These are phyloP conservation scores for Salvia rosmarinus DNA, from an alignment of 257 asterid species.

Conservation along the genomic window DNA sequence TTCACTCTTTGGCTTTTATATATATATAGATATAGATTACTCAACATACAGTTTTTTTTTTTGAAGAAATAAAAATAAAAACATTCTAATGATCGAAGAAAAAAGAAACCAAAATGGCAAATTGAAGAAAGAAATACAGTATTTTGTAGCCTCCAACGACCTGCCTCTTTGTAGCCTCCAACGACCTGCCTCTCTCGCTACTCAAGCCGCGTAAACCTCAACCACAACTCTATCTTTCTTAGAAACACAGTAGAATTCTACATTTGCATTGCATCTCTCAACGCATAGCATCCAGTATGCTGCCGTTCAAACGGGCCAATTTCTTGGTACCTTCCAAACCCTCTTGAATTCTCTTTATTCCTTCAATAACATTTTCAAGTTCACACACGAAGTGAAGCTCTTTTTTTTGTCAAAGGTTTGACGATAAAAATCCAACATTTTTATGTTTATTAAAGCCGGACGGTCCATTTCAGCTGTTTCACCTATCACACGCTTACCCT, in stretches of 20 bases:
- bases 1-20: no score
- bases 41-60: no score
- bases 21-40: no score
- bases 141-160: constrained; percentile 34
- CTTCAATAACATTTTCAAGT: constrained; percentile 16
- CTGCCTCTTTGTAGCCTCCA: constrained; percentile 31
- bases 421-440: constrained; percentile 2
- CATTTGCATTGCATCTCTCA: constrained; percentile 29
- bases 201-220: constrained; percentile 26
- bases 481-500: not conserved
- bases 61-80: not conserved
- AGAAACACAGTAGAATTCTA: constrained; percentile 28
- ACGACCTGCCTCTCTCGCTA: constrained; percentile 26
- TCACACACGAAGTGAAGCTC: constrained; percentile 29
- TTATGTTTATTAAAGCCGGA: constrained; percentile 42
- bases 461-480: not conserved
- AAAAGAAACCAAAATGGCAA: constrained; percentile 1
- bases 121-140: constrained; percentile 25
- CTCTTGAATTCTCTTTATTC: not conserved
- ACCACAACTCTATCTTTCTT: constrained; percentile 32
- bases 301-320: constrained; percentile 42
- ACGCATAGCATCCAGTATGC: constrained; percentile 45
- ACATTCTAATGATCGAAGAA: not conserved
- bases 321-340: constrained; percentile 29
- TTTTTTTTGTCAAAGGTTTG: constrained; percentile 26